Evolutionary conservation across 202 grass and related monocot genomes (phyloP).

Genomic region (Panicum hallii): DNA sequence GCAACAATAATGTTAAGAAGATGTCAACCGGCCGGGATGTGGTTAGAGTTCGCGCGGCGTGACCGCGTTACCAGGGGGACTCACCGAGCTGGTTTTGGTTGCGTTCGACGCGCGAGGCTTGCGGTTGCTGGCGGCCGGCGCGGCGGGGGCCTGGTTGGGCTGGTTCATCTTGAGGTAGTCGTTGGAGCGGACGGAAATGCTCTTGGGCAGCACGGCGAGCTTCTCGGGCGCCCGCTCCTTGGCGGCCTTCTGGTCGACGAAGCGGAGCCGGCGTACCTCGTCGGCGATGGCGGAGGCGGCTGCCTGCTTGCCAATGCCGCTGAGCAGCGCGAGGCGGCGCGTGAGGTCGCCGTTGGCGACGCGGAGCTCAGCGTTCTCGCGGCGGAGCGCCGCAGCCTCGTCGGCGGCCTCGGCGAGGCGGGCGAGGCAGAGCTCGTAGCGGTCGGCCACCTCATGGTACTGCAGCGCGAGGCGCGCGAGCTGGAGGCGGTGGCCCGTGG

Average conservation of each 20-base stretch:
- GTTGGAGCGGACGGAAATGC: conserved; percentile 65
- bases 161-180: conserved; percentile 60
- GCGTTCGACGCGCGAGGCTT: conserved; percentile 38
- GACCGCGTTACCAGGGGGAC: neutral
- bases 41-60: neutral
- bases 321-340: conserved; percentile 52
- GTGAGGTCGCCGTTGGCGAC: conserved; percentile 73
- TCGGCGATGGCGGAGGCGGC: conserved; percentile 55
- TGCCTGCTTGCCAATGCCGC: conserved; percentile 50
- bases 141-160: neutral
- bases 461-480: conserved; percentile 86
- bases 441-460: conserved; percentile 80
- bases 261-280: conserved; percentile 60
- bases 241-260: conserved; percentile 36
- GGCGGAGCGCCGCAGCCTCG: conserved; percentile 69
- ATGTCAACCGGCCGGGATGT: neutral
- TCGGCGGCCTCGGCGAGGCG: conserved; percentile 79
- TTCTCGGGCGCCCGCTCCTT: conserved; percentile 53
- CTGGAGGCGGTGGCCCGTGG: conserved; percentile 79
- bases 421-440: conserved; percentile 83
- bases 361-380: conserved; percentile 77
- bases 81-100: conserved; percentile 44
- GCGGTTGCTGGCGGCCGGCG: conserved; percentile 27
- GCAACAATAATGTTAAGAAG: conserved; percentile 34
- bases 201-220: conserved; percentile 60